Conservation (phyloP, 2,329 filamentous ascomycete species). For the Myriosclerotinia duriaeana region DNA sequence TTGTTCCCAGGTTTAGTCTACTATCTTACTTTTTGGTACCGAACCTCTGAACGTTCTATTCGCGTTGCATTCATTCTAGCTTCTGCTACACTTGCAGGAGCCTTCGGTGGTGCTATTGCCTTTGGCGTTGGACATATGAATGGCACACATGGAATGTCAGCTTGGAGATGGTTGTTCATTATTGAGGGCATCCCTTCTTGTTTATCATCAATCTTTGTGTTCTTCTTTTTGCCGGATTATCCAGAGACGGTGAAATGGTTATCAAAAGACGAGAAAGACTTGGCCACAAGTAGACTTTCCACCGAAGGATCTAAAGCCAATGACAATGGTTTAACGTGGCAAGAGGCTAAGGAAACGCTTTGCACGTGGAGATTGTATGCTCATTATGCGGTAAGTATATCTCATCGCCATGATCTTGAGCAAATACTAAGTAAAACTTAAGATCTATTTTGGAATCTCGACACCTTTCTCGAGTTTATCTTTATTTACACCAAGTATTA, state of each 20-base stretch:
- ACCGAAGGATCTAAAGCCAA: slow-evolving; percentile 46
- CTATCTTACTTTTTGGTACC: slow-evolving; percentile 41
- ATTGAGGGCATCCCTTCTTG: slow-evolving; percentile 45
- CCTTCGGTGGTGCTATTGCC: slow-evolving; percentile 39
- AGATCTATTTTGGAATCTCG: slow-evolving; percentile 53
- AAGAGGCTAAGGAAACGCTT: slow-evolving; percentile 48
- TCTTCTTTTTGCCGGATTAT: slow-evolving; percentile 50
- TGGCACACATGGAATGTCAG: slow-evolving; percentile 31
- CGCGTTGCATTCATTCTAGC: slow-evolving; percentile 39
- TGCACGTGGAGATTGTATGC: slow-evolving; percentile 53
- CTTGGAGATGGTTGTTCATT: slow-evolving; percentile 40
- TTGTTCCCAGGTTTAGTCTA: slow-evolving; percentile 43
- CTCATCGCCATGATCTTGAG: neutral
- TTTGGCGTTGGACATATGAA: slow-evolving; percentile 40
- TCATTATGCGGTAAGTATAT: slow-evolving; percentile 49
- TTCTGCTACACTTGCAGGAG: slow-evolving; percentile 39
- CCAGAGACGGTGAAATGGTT: slow-evolving; percentile 51
- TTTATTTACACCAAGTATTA: slow-evolving; percentile 63
- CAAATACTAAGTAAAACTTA: neutral
- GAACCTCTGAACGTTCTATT: slow-evolving; percentile 36
- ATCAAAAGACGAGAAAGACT: slow-evolving; percentile 45
- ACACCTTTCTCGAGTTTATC: slow-evolving; percentile 59
- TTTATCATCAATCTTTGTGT: slow-evolving; percentile 48
- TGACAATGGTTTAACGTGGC: slow-evolving; percentile 48
- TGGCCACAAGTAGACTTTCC: slow-evolving; percentile 45